Conservation (phyloP, 2,329 filamentous ascomycete species). For the Pseudocercospora cruenta region DNA sequence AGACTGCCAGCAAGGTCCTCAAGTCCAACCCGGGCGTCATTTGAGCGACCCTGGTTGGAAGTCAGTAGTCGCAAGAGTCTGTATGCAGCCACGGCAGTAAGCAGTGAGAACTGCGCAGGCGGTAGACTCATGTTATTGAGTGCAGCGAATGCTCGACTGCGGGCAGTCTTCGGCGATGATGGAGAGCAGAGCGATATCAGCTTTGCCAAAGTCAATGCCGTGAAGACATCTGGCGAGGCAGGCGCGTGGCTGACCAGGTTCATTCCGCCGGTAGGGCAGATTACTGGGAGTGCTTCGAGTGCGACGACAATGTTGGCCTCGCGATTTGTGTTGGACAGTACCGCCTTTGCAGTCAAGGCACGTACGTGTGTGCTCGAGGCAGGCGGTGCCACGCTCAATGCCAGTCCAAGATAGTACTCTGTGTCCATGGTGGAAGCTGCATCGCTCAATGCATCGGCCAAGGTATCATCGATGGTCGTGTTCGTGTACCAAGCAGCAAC, state of each 20-base stretch:
- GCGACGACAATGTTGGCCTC: slow-evolving; percentile 56
- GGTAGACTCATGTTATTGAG: slow-evolving; percentile 47
- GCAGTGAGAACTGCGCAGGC: slow-evolving; percentile 46
- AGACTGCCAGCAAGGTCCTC: slow-evolving; percentile 50
- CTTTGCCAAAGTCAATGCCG: slow-evolving; percentile 63
- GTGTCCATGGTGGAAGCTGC: slow-evolving; percentile 49
- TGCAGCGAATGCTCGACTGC: slow-evolving; percentile 43
- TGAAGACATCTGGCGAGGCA: slow-evolving; percentile 60
- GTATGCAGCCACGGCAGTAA: slow-evolving; percentile 52
- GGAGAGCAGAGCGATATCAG: slow-evolving; percentile 53
- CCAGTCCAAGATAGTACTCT: slow-evolving; percentile 62
- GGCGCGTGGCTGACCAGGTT: slow-evolving; percentile 59
- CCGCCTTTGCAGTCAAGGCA: slow-evolving; percentile 61
- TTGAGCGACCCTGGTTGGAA: slow-evolving; percentile 32
- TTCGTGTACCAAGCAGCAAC: slow-evolving; percentile 91
- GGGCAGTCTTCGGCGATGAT: slow-evolving; percentile 36
- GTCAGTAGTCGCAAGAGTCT: slow-evolving; percentile 46
- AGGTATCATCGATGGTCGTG: slow-evolving; percentile 68
- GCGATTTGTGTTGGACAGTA: slow-evolving; percentile 59
- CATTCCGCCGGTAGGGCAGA: slow-evolving; percentile 37
- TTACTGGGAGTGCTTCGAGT: slow-evolving; percentile 55
- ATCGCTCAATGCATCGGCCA: slow-evolving; percentile 61
- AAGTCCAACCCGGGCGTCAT: slow-evolving; percentile 43
- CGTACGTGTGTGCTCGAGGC: slow-evolving; percentile 71
- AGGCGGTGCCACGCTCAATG: slow-evolving; percentile 73